These are phyloP conservation scores for Chrysopogon serrulatus DNA, from an alignment of 176 grass and related monocot species.

Conservation along the genomic window DNA sequence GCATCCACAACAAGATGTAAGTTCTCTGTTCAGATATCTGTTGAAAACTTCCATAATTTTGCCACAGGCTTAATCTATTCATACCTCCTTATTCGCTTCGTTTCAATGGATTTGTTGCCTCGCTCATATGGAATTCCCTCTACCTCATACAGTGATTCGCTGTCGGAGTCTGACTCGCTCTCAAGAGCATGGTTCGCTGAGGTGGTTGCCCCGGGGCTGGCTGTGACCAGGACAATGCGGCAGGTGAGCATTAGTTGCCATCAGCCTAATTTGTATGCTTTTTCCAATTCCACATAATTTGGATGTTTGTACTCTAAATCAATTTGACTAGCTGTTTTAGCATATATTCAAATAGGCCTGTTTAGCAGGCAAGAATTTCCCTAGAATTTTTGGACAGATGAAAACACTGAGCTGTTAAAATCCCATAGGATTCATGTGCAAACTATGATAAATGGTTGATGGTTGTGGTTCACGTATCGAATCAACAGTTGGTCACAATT, in stretches of 20 bases:
- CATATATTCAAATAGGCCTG: neutral
- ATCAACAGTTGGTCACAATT: neutral
- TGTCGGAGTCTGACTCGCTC: slow-evolving; percentile 59
- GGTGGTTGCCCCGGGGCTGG: slow-evolving; percentile 7
- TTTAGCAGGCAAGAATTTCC: neutral
- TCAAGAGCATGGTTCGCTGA: slow-evolving; percentile 17
- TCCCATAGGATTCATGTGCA: neutral
- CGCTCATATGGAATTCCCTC: slow-evolving; percentile 40
- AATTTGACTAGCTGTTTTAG: neutral
- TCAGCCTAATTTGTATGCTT: slow-evolving; percentile 4
- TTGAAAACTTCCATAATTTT: neutral
- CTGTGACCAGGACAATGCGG: slow-evolving; percentile 16
- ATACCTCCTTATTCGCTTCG: slow-evolving; percentile 71
- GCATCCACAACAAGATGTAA: neutral
- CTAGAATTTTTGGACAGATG: neutral
- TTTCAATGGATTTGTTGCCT: slow-evolving; percentile 29
- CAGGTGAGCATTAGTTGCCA: neutral
- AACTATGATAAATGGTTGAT: neutral
- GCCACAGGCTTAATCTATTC: neutral
- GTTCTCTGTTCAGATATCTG: neutral
- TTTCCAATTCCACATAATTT: neutral
- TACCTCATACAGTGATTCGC: slow-evolving; percentile 37
- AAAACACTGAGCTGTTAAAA: neutral
- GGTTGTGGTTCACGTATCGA: neutral
- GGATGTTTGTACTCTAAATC: neutral